Base-by-base conservation (phyloP, 2,329 filamentous ascomycete species). In the Simplicillium aogashimaense region DNA sequence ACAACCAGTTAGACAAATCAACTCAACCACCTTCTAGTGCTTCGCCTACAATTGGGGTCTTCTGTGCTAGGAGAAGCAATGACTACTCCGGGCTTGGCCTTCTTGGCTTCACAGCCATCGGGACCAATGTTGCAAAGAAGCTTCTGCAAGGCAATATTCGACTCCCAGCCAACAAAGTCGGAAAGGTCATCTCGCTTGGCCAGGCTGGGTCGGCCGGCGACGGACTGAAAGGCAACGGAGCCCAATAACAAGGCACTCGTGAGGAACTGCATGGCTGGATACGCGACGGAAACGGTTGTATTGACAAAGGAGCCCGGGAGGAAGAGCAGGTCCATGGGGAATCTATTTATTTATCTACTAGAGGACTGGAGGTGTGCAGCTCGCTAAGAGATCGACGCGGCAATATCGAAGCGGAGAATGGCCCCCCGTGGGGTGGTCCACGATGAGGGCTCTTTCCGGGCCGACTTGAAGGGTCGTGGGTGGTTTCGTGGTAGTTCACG, bases 51-150 rank as follows among this genome's bases (percentile, higher is more conserved):
- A 50, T 77, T 64, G 5, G 76, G 77, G 38, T 72, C 60, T 13
- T 48, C 47, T 29, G 60, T 72, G 45, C 68, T 72, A 4, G 77
- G 77, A 33, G 69, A 72, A 13, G 77, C 77, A 50, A 81, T 60
- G 13, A 80, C 72, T 29, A 72, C 53, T 3, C 76, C 76, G 1
- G 67, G 53, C 29, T 52, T 57, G 4, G 67, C 73, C 2, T 69
- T 70, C 9, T 55, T 43, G 13, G 66, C 65, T 46, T 70, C 58
- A 47, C 70, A 71, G 18, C 76, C 76, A 40, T 56, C 56, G 9
- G 72, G 55, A 3, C 77, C 76, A 46, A 81, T 78, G 51, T 80
- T 81, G 59, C 71, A 76, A 30, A 78, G 55, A 18, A 80, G 59
- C 42, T 70, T 63, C 9, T 60, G 53, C 20, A 76, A 51, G 3